phyloP scores from a whole-genome alignment of 306 rosid species.

The Trichosanthes cucumerina region DNA sequence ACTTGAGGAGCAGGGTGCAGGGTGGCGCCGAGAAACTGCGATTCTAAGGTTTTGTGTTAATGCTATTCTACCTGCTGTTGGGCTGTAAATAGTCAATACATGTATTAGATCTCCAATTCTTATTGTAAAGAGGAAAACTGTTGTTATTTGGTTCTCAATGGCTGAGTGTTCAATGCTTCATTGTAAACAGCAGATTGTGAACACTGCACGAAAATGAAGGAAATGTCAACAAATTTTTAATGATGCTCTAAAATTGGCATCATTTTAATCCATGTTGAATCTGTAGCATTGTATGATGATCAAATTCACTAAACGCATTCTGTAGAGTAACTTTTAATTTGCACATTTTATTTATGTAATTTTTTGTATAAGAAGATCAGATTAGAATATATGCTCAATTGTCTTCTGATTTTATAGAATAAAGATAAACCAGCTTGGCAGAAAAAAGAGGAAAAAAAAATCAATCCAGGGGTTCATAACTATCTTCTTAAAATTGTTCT shows the following conservation, averaged over 20 bases:
- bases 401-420: too few species aligned
- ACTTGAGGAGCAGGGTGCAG: conserved; percentile 2
- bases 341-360: too few species aligned
- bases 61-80: conserved; percentile 28
- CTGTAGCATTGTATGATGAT: not conserved
- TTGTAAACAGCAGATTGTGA: not conserved
- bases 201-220: conserved; percentile 4
- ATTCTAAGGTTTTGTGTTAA: conserved; percentile 16
- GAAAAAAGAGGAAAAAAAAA: too few species aligned
- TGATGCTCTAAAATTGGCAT: conserved; percentile 13
- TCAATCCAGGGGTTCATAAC: too few species aligned
- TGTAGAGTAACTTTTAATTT: not conserved
- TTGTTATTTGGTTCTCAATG: conserved; percentile 15
- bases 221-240: conserved; percentile 8
- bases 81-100: conserved; percentile 53
- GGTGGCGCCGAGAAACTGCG: not conserved
- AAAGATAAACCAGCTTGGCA: too few species aligned
- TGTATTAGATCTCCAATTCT: conserved; percentile 39
- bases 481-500: too few species aligned
- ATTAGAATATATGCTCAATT: too few species aligned
- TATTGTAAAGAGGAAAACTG: conserved; percentile 43
- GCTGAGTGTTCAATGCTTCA: conserved; percentile 14
- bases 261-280: not conserved
- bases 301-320: not conserved
- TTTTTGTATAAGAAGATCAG: too few species aligned